phyloP scores from a whole-genome alignment of 352 stramenopile species.

The Phytophthora ramorum region DNA sequence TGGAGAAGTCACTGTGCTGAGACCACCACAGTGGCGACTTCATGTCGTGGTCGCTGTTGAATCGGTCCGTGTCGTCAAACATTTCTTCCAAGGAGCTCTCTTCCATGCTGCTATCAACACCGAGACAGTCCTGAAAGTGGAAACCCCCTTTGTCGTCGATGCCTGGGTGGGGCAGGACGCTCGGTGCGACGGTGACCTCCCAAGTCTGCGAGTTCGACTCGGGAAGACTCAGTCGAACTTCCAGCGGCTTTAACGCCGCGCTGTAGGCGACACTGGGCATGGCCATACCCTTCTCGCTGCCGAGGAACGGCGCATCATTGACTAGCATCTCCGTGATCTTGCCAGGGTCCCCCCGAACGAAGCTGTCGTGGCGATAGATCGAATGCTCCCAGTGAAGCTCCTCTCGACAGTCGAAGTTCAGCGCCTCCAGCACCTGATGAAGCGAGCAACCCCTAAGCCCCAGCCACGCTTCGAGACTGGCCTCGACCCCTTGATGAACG shows the following conservation, averaged over 20 bases:
- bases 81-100: conserved; percentile 14
- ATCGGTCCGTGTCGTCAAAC: conserved; percentile 11
- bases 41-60: conserved; percentile 35
- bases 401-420: conserved; percentile 33
- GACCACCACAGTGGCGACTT: conserved; percentile 45
- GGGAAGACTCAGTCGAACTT: conserved; percentile 56
- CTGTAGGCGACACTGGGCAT: conserved; percentile 50
- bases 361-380: conserved; percentile 33
- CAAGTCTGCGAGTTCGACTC: conserved; percentile 29
- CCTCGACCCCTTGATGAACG: conserved; percentile 14
- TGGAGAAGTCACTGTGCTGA: conserved; percentile 48
- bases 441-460: conserved; percentile 31
- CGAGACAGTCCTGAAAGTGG: conserved; percentile 1
- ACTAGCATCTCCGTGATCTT: conserved; percentile 26
- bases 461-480: conserved; percentile 17
- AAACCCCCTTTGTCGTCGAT: conserved; percentile 17
- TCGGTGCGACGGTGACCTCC: conserved; percentile 51
- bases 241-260: conserved; percentile 53
- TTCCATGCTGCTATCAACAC: neutral
- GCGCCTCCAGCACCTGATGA: conserved; percentile 22
- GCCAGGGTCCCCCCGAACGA: conserved; percentile 22
- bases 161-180: conserved; percentile 26
- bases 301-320: neutral
- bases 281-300: conserved; percentile 11
- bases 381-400: conserved; percentile 13